phyloP scores from a whole-genome alignment of 176 grass and related monocot species.

The Poa annua region DNA sequence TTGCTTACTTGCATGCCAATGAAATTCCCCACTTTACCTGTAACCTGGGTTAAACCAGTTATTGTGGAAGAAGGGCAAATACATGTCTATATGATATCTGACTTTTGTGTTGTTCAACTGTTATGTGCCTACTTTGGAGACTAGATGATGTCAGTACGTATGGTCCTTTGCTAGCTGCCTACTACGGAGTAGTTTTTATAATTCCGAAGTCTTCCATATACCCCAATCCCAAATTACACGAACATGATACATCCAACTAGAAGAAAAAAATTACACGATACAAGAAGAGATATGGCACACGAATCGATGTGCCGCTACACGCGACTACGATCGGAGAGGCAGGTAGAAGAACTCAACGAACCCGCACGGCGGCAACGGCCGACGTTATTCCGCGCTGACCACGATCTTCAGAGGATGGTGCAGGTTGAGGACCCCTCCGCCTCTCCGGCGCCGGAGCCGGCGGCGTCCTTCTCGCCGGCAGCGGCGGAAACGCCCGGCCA shows the following conservation, averaged over 20 bases:
- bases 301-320: neutral
- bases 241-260: no score
- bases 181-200: no score
- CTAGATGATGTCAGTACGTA: neutral
- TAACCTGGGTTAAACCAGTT: neutral
- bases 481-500: conserved; percentile 63
- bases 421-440: conserved; percentile 30
- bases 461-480: conserved; percentile 18
- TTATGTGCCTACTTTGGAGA: neutral
- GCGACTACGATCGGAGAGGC: neutral
- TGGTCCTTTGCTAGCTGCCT: neutral
- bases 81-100: neutral
- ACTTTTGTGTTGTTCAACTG: neutral
- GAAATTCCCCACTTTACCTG: neutral
- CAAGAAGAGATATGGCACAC: neutral
- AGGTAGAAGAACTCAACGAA: neutral
- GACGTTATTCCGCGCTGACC: neutral
- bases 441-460: neutral
- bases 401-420: conserved; percentile 38
- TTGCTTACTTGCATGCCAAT: neutral
- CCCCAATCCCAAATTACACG: no score
- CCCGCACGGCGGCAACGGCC: neutral
- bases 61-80: neutral
- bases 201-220: no score
- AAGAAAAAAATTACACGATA: neutral